Evolutionary conservation across 352 stramenopile species (phyloP).

Genomic region (Pythium plurisporium): DNA sequence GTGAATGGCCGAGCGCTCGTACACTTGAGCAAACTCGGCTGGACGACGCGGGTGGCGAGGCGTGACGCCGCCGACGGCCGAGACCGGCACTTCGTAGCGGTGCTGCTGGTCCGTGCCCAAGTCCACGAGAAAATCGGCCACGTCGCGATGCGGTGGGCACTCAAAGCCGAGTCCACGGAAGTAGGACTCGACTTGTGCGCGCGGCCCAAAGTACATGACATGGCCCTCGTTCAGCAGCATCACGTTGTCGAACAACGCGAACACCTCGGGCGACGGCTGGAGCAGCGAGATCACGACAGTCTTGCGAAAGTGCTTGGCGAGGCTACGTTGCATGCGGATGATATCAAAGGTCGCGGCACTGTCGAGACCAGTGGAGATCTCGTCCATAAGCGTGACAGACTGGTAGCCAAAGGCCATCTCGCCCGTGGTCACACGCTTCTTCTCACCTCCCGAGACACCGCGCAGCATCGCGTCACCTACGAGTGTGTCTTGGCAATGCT

Average conservation of each 20-base stretch:
- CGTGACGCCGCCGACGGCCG: background rate
- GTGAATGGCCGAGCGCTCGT: too few species aligned
- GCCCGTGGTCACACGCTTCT: slow-evolving; percentile 58
- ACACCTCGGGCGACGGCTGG: slow-evolving; percentile 91
- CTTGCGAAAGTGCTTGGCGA: slow-evolving; percentile 34
- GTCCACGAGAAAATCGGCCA: slow-evolving; percentile 89
- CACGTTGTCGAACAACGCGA: slow-evolving; percentile 91
- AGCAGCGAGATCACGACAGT: slow-evolving; percentile 77
- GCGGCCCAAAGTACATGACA: slow-evolving; percentile 83
- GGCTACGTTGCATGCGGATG: slow-evolving; percentile 42
- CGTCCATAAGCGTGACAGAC: slow-evolving; percentile 79
- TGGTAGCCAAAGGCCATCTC: slow-evolving; percentile 75
- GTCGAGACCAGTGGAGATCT: slow-evolving; percentile 92
- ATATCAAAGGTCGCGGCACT: slow-evolving; percentile 81
- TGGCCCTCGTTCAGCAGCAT: slow-evolving; percentile 87
- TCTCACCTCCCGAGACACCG: slow-evolving; percentile 55
- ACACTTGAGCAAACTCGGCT: too few species aligned
- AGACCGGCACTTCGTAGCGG: slow-evolving; percentile 25
- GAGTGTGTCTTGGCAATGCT: slow-evolving; percentile 51
- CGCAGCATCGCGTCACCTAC: slow-evolving; percentile 50
- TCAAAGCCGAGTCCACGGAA: slow-evolving; percentile 69
- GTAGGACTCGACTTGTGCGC: slow-evolving; percentile 53
- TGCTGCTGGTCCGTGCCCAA: slow-evolving; percentile 35
- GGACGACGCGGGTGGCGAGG: too few species aligned
- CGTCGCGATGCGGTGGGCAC: slow-evolving; percentile 61